Evolutionary conservation across 2,329 filamentous ascomycete species (phyloP).

Genomic region (Pseudogymnoascus sp.): DNA sequence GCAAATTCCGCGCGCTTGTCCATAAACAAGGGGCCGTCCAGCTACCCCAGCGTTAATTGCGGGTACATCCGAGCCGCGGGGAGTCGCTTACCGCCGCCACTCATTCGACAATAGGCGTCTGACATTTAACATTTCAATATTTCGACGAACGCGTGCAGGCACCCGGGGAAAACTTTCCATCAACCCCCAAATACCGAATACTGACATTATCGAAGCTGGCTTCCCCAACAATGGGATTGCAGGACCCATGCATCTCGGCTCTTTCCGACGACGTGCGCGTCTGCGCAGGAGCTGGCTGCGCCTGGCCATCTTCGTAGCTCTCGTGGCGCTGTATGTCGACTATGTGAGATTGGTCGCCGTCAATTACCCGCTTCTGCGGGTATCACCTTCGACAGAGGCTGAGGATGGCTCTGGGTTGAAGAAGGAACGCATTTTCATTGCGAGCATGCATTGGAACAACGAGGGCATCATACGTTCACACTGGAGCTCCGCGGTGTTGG

Average conservation of each 20-base stretch:
- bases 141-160: conserved; percentile 4
- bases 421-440: conserved; percentile 50
- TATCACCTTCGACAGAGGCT: not conserved
- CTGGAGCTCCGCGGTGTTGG: conserved; percentile 54
- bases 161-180: not conserved
- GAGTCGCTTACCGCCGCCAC: not conserved
- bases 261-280: conserved; percentile 12
- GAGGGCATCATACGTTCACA: conserved; percentile 49
- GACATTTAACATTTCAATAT: not conserved
- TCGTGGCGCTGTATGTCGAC: conserved; percentile 13
- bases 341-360: conserved; percentile 2
- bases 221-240: conserved; percentile 5
- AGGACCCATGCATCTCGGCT: conserved; percentile 10
- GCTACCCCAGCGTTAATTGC: not conserved
- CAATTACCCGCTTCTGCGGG: conserved; percentile 7
- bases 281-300: conserved; percentile 12
- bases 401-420: conserved; percentile 1
- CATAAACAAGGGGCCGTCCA: not conserved
- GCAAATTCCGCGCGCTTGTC: conserved; percentile 1
- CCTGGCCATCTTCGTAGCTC: conserved; percentile 8
- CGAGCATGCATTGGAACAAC: conserved; percentile 61
- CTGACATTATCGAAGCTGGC: conserved; percentile 2
- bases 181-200: not conserved
- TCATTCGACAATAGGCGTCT: not conserved
- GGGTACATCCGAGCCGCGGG: not conserved